A percentile compares a stretch with the other conserved stretches of the same genome.
phyloP scores from a whole-genome alignment of 371 early-diverging fungal genomes.

The Mortierella sp. region DNA sequence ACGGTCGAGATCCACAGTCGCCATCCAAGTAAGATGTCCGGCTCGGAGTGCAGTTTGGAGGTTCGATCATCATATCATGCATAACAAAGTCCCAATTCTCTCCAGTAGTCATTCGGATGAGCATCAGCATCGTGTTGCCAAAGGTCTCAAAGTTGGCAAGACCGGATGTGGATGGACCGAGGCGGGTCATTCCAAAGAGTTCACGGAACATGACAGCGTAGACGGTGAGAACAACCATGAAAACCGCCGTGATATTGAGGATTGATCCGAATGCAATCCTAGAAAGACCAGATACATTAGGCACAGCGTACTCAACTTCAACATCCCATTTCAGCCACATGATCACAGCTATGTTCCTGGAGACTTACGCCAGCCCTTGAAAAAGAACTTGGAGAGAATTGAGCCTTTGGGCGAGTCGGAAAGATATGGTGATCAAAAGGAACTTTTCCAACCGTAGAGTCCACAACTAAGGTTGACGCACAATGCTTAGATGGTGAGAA shows the following conservation, averaged over 20 bases:
- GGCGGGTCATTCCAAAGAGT: slow-evolving; percentile 59
- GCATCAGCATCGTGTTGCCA: slow-evolving; percentile 55
- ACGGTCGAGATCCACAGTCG: slow-evolving; percentile 61
- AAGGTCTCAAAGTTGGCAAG: slow-evolving; percentile 62
- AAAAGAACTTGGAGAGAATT: slow-evolving; percentile 62
- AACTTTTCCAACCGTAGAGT: slow-evolving; percentile 56
- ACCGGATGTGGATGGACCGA: slow-evolving; percentile 59
- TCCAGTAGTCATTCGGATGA: slow-evolving; percentile 65
- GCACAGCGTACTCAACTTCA: too few relatives aligned
- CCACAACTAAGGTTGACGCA: slow-evolving; percentile 24
- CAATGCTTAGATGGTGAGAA: background rate
- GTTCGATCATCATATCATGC: slow-evolving; percentile 61
- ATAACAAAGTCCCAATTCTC: slow-evolving; percentile 71
- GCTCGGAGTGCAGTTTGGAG: slow-evolving; percentile 56
- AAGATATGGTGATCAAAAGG: slow-evolving; percentile 57
- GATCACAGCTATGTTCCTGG: background rate
- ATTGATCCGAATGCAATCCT: slow-evolving; percentile 61
- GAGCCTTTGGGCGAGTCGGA: slow-evolving; percentile 61
- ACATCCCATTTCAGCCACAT: too few relatives aligned
- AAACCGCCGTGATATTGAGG: slow-evolving; percentile 59
- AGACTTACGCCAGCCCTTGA: slow-evolving; percentile 56
- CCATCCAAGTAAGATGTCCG: slow-evolving; percentile 58
- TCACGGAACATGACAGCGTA: slow-evolving; percentile 65
- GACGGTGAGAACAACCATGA: slow-evolving; percentile 57
- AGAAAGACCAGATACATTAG: background rate